Evolutionary conservation across 371 early-diverging fungal species (phyloP).

Genomic region (Mucor lusitanicus): DNA sequence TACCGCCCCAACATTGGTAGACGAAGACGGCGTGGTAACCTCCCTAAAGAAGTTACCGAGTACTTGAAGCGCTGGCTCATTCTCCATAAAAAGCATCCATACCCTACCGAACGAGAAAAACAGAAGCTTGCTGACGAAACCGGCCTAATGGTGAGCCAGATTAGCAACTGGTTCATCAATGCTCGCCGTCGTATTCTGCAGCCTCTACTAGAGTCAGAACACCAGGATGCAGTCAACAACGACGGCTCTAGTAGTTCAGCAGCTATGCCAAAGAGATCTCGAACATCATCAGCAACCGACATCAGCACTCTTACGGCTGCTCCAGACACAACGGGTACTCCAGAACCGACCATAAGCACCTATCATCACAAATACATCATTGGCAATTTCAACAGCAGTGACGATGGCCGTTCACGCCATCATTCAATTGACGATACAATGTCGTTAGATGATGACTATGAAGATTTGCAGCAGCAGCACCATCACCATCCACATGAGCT

Average conservation of each 20-base stretch:
- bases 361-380: background rate
- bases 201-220: constrained; percentile 48
- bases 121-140: constrained; percentile 63
- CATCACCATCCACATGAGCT: background rate
- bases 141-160: constrained; percentile 72
- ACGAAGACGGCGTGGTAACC: constrained; percentile 60
- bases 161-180: constrained; percentile 93
- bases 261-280: background rate
- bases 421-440: background rate
- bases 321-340: background rate
- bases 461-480: background rate
- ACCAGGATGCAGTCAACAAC: background rate
- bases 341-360: background rate
- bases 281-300: background rate
- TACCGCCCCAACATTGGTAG: constrained; percentile 11
- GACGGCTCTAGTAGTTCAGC: background rate
- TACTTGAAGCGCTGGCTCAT: constrained; percentile 74
- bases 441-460: background rate
- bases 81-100: constrained; percentile 79
- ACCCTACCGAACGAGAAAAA: constrained; percentile 83
- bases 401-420: background rate
- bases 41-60: constrained; percentile 66
- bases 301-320: background rate
- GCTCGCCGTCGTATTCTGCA: constrained; percentile 74
- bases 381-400: background rate